A percentile compares a stretch with the other conserved stretches of the same genome.
These are phyloP conservation scores for Huiozyma sinensis DNA, from an alignment of 805 yeast species.

Conservation along the genomic window DNA sequence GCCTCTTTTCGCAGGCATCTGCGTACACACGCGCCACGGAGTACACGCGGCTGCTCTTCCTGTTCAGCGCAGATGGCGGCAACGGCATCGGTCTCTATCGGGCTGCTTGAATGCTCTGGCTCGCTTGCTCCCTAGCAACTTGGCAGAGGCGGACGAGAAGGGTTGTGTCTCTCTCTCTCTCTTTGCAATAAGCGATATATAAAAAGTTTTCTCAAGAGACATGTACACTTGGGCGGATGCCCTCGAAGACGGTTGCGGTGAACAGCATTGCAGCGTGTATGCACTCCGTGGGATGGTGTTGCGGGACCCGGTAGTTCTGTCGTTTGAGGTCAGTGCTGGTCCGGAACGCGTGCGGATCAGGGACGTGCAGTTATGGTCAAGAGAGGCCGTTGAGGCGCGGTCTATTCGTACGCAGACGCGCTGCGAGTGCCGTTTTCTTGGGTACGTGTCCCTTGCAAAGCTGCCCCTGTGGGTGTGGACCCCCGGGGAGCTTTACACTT, in stretches of 20 bases:
- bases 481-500: constrained; percentile 4
- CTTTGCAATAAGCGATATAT: neutral
- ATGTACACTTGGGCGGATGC: neutral
- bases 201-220: too few species aligned
- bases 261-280: too few species aligned
- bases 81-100: constrained; percentile 14
- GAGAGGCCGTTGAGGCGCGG: neutral
- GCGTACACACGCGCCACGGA: constrained; percentile 72
- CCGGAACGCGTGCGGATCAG: constrained; percentile 13
- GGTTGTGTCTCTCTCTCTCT: neutral
- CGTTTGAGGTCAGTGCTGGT: constrained; percentile 13
- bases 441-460: constrained; percentile 14
- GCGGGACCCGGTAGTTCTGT: constrained; percentile 9
- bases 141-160: too few species aligned
- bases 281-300: neutral
- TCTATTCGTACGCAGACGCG: constrained; percentile 1
- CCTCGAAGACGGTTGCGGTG: too few species aligned
- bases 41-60: constrained; percentile 28
- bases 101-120: too few species aligned
- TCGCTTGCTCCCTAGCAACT: neutral
- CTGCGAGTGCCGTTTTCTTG: constrained; percentile 6
- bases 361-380: constrained; percentile 23
- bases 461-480: constrained; percentile 23
- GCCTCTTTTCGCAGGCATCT: constrained; percentile 65
- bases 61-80: constrained; percentile 28